These are phyloP conservation scores for Penicillium sp. DNA, from an alignment of 2,329 filamentous ascomycete genomes.

Conservation along the genomic window DNA sequence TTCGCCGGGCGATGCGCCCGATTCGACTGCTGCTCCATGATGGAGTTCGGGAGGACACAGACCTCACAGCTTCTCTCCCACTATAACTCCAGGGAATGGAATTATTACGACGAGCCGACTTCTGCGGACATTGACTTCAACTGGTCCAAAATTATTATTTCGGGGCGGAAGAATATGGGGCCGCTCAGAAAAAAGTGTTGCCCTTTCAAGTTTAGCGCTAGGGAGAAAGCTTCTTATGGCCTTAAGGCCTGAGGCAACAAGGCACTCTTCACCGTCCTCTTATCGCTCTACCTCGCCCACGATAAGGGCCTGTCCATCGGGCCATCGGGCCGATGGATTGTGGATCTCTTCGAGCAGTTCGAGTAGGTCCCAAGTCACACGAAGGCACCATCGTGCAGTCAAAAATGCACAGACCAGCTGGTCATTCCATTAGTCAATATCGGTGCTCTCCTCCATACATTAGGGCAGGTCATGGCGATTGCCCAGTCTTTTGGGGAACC, in stretches of 20 bases:
- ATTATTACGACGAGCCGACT: conserved; percentile 17
- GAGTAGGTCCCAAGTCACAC: not conserved
- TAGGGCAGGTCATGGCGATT: not conserved
- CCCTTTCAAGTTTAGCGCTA: conserved; percentile 12
- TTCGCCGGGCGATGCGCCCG: conserved; percentile 84
- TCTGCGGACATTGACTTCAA: conserved; percentile 10
- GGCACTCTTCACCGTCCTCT: not conserved
- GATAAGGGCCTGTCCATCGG: conserved; percentile 16
- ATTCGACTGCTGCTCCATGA: conserved; percentile 81
- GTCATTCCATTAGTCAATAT: not conserved
- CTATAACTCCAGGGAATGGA: conserved; percentile 17
- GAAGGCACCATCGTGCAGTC: not conserved
- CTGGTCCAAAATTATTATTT: conserved; percentile 38
- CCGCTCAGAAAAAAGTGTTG: conserved; percentile 16
- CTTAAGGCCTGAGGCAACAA: conserved; percentile 17
- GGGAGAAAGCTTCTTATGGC: not conserved
- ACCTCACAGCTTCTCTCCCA: conserved; percentile 27
- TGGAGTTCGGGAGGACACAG: conserved; percentile 33
- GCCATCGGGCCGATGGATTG: conserved; percentile 14
- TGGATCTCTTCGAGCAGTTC: not conserved
- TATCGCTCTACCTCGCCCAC: conserved; percentile 1
- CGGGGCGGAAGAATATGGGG: conserved; percentile 30
- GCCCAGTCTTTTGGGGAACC: not conserved
- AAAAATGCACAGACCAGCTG: not conserved
- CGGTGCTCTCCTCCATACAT: not conserved